Percentiles rank a stretch among this genome's conserved stretches.
phyloP scores from a whole-genome alignment of 2,329 filamentous ascomycete genomes.

The Neurospora crassa region DNA sequence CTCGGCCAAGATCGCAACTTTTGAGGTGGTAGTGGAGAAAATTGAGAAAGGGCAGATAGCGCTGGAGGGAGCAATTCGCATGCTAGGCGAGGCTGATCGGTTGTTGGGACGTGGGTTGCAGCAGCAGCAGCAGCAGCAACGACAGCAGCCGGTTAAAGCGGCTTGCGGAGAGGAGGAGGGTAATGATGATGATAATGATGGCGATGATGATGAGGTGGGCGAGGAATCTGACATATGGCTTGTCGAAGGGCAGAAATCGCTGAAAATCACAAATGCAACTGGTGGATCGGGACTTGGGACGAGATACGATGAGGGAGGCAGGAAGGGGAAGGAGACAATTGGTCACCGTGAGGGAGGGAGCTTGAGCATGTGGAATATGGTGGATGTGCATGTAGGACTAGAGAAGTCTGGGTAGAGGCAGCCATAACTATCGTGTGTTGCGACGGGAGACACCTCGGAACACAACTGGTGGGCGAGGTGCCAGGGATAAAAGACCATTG shows the following conservation, averaged over 20 bases:
- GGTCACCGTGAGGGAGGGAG: slow-evolving; percentile 1
- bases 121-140: not conserved
- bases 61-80: slow-evolving; percentile 41
- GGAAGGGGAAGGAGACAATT: not conserved
- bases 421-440: not conserved
- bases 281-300: not conserved
- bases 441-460: not conserved
- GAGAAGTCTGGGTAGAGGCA: not conserved
- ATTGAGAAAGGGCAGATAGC: slow-evolving; percentile 49
- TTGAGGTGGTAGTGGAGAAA: slow-evolving; percentile 49
- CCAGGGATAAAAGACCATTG: not conserved
- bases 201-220: slow-evolving; percentile 12
- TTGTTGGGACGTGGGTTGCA: slow-evolving; percentile 32
- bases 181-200: slow-evolving; percentile 9
- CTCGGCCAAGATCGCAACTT: slow-evolving; percentile 47
- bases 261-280: slow-evolving; percentile 9
- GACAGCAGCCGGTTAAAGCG: not conserved
- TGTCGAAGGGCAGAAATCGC: slow-evolving; percentile 21
- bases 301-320: not conserved
- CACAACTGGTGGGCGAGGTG: not conserved
- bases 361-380: slow-evolving; percentile 37
- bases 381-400: slow-evolving; percentile 46
- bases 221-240: slow-evolving; percentile 29
- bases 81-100: slow-evolving; percentile 38
- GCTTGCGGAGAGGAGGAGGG: not conserved